Percentiles rank a stretch among this genome's conserved stretches.
phyloP scores from a whole-genome alignment of 2,329 filamentous ascomycete genomes.

The Lasiodiplodia hormozganensis region DNA sequence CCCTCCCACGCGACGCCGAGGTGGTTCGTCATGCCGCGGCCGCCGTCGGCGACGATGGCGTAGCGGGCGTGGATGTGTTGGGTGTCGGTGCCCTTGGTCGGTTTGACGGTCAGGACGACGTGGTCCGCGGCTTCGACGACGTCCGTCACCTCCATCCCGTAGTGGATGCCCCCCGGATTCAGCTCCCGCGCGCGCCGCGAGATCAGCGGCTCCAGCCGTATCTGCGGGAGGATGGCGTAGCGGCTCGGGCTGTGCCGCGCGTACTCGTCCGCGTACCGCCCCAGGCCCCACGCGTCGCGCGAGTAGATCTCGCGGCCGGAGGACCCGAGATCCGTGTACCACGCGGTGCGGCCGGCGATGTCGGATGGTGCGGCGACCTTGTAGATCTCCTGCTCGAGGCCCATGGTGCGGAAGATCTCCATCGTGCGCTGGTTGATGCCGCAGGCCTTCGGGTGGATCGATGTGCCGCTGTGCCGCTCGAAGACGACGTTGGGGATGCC shows the following conservation, averaged over 20 bases:
- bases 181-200: conserved; percentile 38
- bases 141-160: conserved; percentile 37
- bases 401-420: conserved; percentile 40
- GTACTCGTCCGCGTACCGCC: conserved; percentile 17
- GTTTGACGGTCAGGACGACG: conserved; percentile 34
- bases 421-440: conserved; percentile 42
- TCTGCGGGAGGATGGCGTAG: conserved; percentile 44
- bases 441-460: conserved; percentile 44
- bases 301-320: conserved; percentile 38
- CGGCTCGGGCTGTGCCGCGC: conserved; percentile 35
- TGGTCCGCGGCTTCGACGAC: conserved; percentile 33
- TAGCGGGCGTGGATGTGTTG: conserved; percentile 36
- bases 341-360: conserved; percentile 38
- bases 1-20: conserved; percentile 42
- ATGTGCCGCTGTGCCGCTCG: conserved; percentile 42
- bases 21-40: conserved; percentile 39
- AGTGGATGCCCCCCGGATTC: conserved; percentile 40
- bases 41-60: conserved; percentile 45
- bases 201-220: conserved; percentile 46
- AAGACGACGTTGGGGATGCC: conserved; percentile 40
- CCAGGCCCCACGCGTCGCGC: conserved; percentile 15
- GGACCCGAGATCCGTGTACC: conserved; percentile 38
- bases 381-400: conserved; percentile 41
- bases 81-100: neutral
- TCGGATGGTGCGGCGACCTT: conserved; percentile 31